Conservation (phyloP, 768 basidiomycete species). For the Rhodotorula paludigena region DNA sequence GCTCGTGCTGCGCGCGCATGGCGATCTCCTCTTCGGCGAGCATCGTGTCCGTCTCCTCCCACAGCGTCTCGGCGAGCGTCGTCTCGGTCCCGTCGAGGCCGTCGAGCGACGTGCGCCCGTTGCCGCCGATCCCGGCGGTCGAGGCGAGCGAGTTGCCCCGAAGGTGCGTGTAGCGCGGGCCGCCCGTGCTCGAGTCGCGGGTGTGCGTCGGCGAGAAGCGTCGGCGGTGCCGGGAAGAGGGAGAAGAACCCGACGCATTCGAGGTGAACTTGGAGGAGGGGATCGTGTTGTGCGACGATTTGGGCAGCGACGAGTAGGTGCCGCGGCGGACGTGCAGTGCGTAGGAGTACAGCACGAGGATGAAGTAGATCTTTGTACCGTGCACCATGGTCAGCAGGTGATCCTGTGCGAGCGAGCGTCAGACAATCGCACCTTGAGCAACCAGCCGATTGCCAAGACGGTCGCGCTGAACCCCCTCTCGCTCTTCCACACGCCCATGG, state of each 20-base stretch:
- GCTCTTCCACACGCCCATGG: conserved; percentile 76
- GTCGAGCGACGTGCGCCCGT: conserved; percentile 8
- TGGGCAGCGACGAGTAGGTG: conserved; percentile 74
- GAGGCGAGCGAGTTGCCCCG: conserved; percentile 26
- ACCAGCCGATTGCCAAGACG: conserved; percentile 77
- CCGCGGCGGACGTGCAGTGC: conserved; percentile 86
- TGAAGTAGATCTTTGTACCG: conserved; percentile 78
- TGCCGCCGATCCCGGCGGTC: background rate
- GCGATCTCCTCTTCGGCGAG: background rate
- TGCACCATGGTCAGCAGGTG: too few relatives aligned
- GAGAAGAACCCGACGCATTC: conserved; percentile 56
- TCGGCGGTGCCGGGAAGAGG: conserved; percentile 74
- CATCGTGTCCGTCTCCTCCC: conserved; percentile 27
- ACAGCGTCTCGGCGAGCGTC: conserved; percentile 28
- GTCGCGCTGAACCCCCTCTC: conserved; percentile 77
- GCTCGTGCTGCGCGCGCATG: too few relatives aligned
- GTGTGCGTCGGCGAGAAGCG: conserved; percentile 51
- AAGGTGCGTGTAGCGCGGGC: conserved; percentile 31
- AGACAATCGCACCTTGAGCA: conserved; percentile 64
- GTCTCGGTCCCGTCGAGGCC: conserved; percentile 20
- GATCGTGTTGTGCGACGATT: conserved; percentile 53
- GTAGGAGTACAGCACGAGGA: conserved; percentile 82
- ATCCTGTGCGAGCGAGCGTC: background rate
- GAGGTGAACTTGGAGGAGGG: conserved; percentile 55
- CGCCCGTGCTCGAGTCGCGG: conserved; percentile 27